phyloP scores from a whole-genome alignment of 192 early-diverging fungal species.

The Phlyctochytrium bullatum region DNA sequence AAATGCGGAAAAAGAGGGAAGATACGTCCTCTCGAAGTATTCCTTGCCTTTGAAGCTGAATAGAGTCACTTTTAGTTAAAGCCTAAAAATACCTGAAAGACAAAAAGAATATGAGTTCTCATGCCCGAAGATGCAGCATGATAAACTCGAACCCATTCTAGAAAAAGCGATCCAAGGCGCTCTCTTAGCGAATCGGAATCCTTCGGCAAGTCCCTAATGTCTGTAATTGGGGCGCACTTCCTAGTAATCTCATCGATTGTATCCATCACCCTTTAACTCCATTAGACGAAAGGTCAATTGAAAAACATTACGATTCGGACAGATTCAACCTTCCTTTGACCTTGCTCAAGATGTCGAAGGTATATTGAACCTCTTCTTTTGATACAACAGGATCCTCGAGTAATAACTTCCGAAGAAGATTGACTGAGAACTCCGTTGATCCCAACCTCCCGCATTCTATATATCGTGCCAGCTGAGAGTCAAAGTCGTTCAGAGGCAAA shows the following conservation, averaged over 20 bases:
- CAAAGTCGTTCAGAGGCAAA: conserved; percentile 67
- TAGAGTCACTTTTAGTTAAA: conserved; percentile 25
- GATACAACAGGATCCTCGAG: conserved; percentile 49
- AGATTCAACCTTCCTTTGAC: conserved; percentile 64
- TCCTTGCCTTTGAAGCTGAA: conserved; percentile 71
- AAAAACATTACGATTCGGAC: conserved; percentile 45
- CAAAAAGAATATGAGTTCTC: conserved; percentile 62
- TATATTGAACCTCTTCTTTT: conserved; percentile 53
- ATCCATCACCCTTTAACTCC: no score
- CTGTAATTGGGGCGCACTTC: neutral
- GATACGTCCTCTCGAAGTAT: conserved; percentile 74
- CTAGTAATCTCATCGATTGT: no score
- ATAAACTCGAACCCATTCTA: conserved; percentile 79
- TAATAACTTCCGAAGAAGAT: conserved; percentile 71
- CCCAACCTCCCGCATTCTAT: conserved; percentile 72
- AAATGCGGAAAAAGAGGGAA: conserved; percentile 87
- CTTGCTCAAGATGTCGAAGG: conserved; percentile 70
- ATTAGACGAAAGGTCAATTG: no score
- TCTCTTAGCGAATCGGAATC: conserved; percentile 59
- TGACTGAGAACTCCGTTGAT: conserved; percentile 74
- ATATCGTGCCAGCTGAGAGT: conserved; percentile 81
- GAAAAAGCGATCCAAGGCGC: conserved; percentile 64
- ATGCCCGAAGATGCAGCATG: conserved; percentile 71
- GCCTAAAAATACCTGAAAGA: conserved; percentile 43
- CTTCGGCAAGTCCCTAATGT: no score